A percentile compares a stretch with the other conserved stretches of the same genome.
Evolutionary conservation across 495 filamentous ascomycete species (phyloP).

Genomic region (Jackrogersella multiformis): DNA sequence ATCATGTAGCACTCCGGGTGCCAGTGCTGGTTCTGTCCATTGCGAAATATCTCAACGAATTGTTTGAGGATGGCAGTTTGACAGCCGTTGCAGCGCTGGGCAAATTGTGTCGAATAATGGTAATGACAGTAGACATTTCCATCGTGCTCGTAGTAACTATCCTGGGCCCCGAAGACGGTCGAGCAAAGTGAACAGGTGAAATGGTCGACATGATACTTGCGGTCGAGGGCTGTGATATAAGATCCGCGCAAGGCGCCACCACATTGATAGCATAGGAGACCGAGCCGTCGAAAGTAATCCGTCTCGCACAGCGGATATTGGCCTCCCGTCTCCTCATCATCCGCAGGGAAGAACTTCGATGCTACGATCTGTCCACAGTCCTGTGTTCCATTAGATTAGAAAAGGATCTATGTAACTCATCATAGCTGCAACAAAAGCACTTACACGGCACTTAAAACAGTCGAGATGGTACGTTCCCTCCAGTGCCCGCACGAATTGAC

Average conservation of each 20-base stretch:
- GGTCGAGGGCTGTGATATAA: conserved; percentile 96
- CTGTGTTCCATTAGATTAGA: conserved; percentile 58
- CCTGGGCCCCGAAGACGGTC: conserved; percentile 95
- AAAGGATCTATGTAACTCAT: conserved; percentile 2
- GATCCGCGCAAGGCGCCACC: conserved; percentile 94
- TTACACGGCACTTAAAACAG: conserved; percentile 96
- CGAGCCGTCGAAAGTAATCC: conserved; percentile 94
- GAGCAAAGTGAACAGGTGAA: conserved; percentile 98
- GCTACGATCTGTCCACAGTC: conserved; percentile 97
- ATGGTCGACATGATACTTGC: conserved; percentile 99
- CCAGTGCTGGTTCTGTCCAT: conserved; percentile 98
- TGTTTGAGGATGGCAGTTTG: conserved; percentile 99
- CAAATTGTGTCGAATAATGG: conserved; percentile 98
- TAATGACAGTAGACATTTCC: conserved; percentile 98
- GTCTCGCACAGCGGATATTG: conserved; percentile 98
- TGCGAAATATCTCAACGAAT: conserved; percentile 98
- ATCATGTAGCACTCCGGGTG: conserved; percentile 99
- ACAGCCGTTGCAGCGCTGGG: conserved; percentile 94
- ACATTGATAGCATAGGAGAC: conserved; percentile 90
- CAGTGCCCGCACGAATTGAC: conserved; percentile 94
- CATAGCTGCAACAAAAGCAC: conserved; percentile 44
- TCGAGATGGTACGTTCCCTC: conserved; percentile 95
- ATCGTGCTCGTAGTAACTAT: conserved; percentile 99
- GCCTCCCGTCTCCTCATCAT: conserved; percentile 81
- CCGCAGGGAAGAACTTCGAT: conserved; percentile 97